phyloP scores from a whole-genome alignment of 2,329 filamentous ascomycete species.

The Cercospora sesami region DNA sequence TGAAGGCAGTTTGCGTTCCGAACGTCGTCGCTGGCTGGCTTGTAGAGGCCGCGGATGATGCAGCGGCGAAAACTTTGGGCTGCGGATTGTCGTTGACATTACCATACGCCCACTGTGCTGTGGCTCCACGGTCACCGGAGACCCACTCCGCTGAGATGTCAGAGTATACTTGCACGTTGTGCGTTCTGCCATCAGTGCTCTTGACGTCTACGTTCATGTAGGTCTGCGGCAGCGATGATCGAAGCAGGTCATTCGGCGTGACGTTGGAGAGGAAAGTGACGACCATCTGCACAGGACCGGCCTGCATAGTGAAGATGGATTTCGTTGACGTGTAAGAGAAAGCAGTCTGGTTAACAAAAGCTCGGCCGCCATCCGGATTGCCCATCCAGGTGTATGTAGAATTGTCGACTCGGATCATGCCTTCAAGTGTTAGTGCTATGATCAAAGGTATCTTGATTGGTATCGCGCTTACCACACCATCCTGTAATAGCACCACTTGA shows the following conservation, averaged over 20 bases:
- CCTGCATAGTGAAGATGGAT: slow-evolving; percentile 66
- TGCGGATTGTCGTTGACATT: slow-evolving; percentile 10
- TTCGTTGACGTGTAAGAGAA: slow-evolving; percentile 71
- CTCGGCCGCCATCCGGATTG: slow-evolving; percentile 44
- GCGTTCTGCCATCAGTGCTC: slow-evolving; percentile 61
- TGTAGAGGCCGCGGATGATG: slow-evolving; percentile 9
- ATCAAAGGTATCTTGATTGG: background rate
- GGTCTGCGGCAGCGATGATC: slow-evolving; percentile 67
- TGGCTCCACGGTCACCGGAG: slow-evolving; percentile 57
- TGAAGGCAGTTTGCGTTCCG: slow-evolving; percentile 26
- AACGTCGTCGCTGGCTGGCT: slow-evolving; percentile 15
- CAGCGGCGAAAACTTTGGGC: slow-evolving; percentile 6
- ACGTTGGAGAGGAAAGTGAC: slow-evolving; percentile 17
- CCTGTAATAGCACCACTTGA: slow-evolving; percentile 54
- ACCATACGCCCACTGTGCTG: slow-evolving; percentile 62
- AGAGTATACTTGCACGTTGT: slow-evolving; percentile 69
- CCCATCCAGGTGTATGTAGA: slow-evolving; percentile 46
- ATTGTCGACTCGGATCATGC: slow-evolving; percentile 68
- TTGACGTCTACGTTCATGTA: slow-evolving; percentile 65
- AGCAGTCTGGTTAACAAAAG: slow-evolving; percentile 59
- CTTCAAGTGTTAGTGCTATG: slow-evolving; percentile 1
- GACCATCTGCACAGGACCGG: slow-evolving; percentile 24
- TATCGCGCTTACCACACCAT: slow-evolving; percentile 55
- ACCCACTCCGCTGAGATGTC: slow-evolving; percentile 74
- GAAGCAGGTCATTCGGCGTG: slow-evolving; percentile 16